These are phyloP conservation scores for Colletotrichum graminicola DNA, from an alignment of 2,329 filamentous ascomycete species.

Conservation along the genomic window DNA sequence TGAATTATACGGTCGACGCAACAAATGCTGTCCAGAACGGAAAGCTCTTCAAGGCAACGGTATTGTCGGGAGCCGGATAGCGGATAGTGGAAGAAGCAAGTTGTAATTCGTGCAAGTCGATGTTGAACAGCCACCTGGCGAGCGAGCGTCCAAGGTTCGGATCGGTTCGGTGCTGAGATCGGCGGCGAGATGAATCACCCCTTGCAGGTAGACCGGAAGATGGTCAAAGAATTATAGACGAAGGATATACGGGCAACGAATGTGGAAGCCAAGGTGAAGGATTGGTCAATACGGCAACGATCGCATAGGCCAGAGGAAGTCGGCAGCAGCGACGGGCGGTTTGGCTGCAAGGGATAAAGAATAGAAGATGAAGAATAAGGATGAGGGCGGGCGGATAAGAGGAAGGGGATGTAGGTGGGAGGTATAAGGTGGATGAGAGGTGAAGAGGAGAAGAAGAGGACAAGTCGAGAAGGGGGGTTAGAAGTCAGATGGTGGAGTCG, in stretches of 20 bases:
- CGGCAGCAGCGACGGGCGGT: constrained; percentile 34
- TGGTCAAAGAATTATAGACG: constrained; percentile 44
- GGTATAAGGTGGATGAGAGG: constrained; percentile 45
- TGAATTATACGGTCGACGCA: constrained; percentile 34
- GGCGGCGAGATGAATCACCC: constrained; percentile 22
- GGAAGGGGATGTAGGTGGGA: constrained; percentile 47
- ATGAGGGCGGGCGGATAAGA: constrained; percentile 48
- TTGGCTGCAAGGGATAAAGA: constrained; percentile 47
- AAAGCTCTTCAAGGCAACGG: constrained; percentile 1
- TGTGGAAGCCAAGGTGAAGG: constrained; percentile 41
- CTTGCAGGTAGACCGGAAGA: constrained; percentile 36
- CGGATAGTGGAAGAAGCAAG: constrained; percentile 23
- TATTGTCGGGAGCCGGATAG: constrained; percentile 11
- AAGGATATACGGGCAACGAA: constrained; percentile 43
- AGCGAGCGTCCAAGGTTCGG: constrained; percentile 39
- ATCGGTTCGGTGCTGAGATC: constrained; percentile 24
- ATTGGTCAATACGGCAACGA: constrained; percentile 40
- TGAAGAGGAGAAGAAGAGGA: constrained; percentile 43
- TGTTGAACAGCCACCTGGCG: constrained; percentile 27
- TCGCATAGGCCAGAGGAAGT: constrained; percentile 38
- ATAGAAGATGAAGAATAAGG: constrained; percentile 49
- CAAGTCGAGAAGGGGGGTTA: constrained; percentile 34
- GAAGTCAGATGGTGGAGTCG: constrained; percentile 42
- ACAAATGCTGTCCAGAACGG: constrained; percentile 15
- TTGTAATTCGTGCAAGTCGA: constrained; percentile 41